Conservation (phyloP, 257 asterid genomes). For the Solanum neorickii region DNA sequence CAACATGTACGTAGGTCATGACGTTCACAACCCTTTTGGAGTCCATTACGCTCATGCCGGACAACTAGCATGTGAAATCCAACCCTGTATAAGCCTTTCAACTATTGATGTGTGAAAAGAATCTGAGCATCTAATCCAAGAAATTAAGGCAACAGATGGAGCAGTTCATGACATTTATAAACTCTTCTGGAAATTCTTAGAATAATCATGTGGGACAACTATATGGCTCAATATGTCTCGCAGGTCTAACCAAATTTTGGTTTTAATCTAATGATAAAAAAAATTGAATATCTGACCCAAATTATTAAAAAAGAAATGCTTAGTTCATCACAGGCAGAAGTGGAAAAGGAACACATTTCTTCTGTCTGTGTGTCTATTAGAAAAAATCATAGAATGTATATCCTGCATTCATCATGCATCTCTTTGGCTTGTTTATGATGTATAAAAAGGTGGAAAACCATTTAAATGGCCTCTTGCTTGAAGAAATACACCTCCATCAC, state of each 20-base stretch:
- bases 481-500: neutral
- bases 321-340: neutral
- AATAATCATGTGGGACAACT: neutral
- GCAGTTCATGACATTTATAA: neutral
- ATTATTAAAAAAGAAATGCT: neutral
- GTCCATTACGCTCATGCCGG: neutral
- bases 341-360: neutral
- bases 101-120: neutral
- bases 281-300: neutral
- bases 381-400: neutral
- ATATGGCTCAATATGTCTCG: neutral
- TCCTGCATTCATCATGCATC: neutral
- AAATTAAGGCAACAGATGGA: neutral
- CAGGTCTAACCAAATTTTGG: neutral
- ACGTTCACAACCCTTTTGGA: neutral
- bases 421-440: neutral
- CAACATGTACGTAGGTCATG: neutral
- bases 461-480: neutral
- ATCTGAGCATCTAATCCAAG: neutral
- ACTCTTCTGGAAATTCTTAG: neutral
- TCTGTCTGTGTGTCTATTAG: neutral
- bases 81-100: neutral
- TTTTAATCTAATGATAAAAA: neutral
- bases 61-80: neutral
- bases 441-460: neutral